Base-by-base conservation (phyloP, 1,139 yeast species). In the Hyphopichia fennica region DNA sequence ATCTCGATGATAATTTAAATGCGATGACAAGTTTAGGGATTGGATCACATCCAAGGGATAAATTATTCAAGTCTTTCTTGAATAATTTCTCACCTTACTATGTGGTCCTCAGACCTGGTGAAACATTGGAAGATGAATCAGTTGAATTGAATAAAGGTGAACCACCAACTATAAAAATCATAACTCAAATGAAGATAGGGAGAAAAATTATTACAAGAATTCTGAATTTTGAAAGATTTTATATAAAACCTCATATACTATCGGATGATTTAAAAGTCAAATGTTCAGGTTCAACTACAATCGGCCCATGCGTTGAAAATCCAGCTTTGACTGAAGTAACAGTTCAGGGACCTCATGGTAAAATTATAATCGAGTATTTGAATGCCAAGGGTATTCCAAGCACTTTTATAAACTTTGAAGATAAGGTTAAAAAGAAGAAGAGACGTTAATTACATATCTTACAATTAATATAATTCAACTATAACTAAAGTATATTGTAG, bases 271-370 rank as follows among this genome's bases (percentile, higher is more conserved):
- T 93, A 46, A 79, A 87, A 48, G 81, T 82, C 25, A 82, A 82
- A 48, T 93, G 98, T 61, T 93, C 96, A 16, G 96, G 96, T 0
- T 87, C 97, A 0, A 77, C 95, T 0, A 83, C 96, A 0, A 77
- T 88, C 14, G 81, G 80, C 1, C 80, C 74, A 32, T 69, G 75
- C 34, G 69, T 73, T 13, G 77, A 75, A 34, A 75, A 77, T 40
- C 84, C 87, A 2, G 80, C 77, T 20, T 57, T 76, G 7, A 63
- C 71, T 22, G 95, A 87, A 52, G 90, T 91, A 1, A 75, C 82
- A 39, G 95, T 93, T 2, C 98, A 93, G 63, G 99, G 99, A 0
- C 88, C 95, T 2, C 98, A 93, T 57, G 83, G 84, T 14, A 75
- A 78, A 40, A 63, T 77, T 1, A 79, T 87, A 13, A 67, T 73